A percentile compares a stretch with the other conserved stretches of the same genome.
These are phyloP conservation scores for Pterocarpus macrocarpus DNA, from an alignment of 306 rosid genomes.

Conservation along the genomic window DNA sequence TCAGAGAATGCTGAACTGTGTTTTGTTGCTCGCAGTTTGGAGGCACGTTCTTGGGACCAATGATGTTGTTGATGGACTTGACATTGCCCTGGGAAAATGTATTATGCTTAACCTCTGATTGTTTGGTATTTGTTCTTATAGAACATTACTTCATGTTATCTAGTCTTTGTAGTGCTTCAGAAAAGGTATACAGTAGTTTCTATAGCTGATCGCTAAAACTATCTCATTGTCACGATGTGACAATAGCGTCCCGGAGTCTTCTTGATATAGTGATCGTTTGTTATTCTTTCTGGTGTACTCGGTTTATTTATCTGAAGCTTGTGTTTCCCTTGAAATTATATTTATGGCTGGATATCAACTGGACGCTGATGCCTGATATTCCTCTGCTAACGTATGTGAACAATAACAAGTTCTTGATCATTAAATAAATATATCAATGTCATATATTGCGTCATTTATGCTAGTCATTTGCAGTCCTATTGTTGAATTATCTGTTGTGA, in stretches of 20 bases:
- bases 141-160: not conserved
- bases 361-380: conserved; percentile 9
- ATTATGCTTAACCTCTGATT: conserved; percentile 39
- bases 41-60: conserved; percentile 84
- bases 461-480: conserved; percentile 20
- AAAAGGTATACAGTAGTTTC: conserved; percentile 26
- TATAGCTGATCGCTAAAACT: not conserved
- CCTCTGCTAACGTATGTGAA: conserved; percentile 27
- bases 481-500: conserved; percentile 18
- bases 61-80: conserved; percentile 76
- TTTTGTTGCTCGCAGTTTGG: conserved; percentile 87
- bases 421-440: not conserved
- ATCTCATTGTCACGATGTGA: conserved; percentile 5
- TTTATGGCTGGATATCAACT: conserved; percentile 13
- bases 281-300: conserved; percentile 22
- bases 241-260: conserved; percentile 14
- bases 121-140: conserved; percentile 35
- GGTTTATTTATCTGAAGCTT: conserved; percentile 19
- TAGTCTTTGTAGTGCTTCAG: conserved; percentile 14
- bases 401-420: conserved; percentile 2
- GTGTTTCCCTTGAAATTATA: conserved; percentile 24
- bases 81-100: conserved; percentile 96
- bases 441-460: conserved; percentile 18
- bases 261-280: conserved; percentile 22
- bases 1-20: conserved; percentile 45